A percentile compares a stretch with the other conserved stretches of the same genome.
Conservation (phyloP, 495 filamentous ascomycete genomes). For the Lophiotrema nucula region DNA sequence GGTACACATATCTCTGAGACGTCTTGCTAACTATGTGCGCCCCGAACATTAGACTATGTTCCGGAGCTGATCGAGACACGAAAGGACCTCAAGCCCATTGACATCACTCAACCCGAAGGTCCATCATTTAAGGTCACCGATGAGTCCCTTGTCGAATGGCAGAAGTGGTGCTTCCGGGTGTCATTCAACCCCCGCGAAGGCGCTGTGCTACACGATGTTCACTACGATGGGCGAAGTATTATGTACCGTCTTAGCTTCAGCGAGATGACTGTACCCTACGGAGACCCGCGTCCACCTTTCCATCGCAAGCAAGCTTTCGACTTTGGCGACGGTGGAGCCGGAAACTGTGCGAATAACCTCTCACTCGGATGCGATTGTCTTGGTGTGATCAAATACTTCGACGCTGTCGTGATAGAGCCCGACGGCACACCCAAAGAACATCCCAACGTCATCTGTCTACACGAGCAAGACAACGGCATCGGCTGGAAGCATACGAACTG, state of each 20-base stretch:
- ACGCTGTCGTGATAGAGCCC: conserved; percentile 26
- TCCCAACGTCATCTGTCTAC: conserved; percentile 40
- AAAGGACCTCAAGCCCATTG: conserved; percentile 33
- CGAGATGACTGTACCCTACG: conserved; percentile 71
- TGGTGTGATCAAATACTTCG: conserved; percentile 39
- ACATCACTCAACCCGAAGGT: conserved; percentile 38
- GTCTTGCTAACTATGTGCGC: too few species aligned
- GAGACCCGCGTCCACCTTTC: conserved; percentile 37
- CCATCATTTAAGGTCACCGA: conserved; percentile 37
- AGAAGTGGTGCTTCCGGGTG: conserved; percentile 43
- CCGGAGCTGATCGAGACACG: conserved; percentile 49
- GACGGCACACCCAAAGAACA: conserved; percentile 29
- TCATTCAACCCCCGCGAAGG: conserved; percentile 44
- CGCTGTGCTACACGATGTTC: conserved; percentile 47
- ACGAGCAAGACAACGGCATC: conserved; percentile 43
- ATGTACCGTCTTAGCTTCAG: conserved; percentile 70
- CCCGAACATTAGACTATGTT: too few species aligned
- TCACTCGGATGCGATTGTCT: conserved; percentile 42
- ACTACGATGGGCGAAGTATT: conserved; percentile 65
- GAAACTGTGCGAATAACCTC: conserved; percentile 39
- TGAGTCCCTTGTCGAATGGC: conserved; percentile 39
- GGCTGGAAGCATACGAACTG: conserved; percentile 42
- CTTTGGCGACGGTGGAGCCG: conserved; percentile 40
- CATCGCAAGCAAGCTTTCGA: conserved; percentile 42
- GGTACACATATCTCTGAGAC: too few species aligned